Evolutionary conservation across 2,329 filamentous ascomycete genomes (phyloP).

Genomic region (Nothomitra cinnamomea): DNA sequence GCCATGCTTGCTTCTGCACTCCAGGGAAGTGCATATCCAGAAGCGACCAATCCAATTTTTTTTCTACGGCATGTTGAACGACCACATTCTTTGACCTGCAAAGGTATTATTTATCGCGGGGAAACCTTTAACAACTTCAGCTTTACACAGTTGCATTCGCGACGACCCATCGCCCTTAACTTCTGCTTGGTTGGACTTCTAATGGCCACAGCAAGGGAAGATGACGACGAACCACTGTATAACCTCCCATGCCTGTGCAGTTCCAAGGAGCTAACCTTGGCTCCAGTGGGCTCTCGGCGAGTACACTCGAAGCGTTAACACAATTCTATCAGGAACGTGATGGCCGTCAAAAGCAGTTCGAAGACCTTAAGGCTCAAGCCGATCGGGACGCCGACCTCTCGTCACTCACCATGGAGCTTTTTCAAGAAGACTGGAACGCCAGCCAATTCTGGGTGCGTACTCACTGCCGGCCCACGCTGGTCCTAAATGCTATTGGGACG

Average conservation of each 20-base stretch:
- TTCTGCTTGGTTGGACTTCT: not conserved
- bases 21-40: too few relatives aligned
- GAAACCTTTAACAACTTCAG: too few relatives aligned
- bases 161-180: not conserved
- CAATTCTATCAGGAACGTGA: constrained; percentile 62
- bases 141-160: not conserved
- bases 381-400: constrained; percentile 20
- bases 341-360: constrained; percentile 45
- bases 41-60: too few relatives aligned
- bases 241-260: not conserved
- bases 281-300: constrained; percentile 43
- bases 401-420: constrained; percentile 46
- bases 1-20: too few relatives aligned
- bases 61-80: too few relatives aligned
- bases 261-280: not conserved
- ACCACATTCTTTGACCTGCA: too few relatives aligned
- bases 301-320: constrained; percentile 50
- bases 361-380: constrained; percentile 44
- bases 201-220: constrained; percentile 6
- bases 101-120: too few relatives aligned
- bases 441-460: constrained; percentile 62
- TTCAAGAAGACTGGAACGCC: constrained; percentile 68
- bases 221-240: constrained; percentile 12
- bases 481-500: not conserved
- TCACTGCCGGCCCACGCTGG: not conserved